Evolutionary conservation across 2,329 filamentous ascomycete genomes (phyloP).

Genomic region (Ambrosiella cleistominuta): DNA sequence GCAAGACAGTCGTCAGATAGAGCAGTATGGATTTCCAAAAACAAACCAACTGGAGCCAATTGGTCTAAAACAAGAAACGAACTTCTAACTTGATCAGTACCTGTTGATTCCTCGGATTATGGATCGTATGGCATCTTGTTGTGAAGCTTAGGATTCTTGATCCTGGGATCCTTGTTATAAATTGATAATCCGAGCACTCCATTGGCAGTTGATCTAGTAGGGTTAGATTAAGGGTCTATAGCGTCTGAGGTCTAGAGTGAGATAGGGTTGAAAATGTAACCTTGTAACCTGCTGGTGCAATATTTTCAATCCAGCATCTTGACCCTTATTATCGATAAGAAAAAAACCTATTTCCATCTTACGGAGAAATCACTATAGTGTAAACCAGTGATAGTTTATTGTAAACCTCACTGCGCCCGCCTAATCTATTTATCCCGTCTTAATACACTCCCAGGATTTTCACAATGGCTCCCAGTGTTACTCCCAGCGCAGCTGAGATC

Average conservation of each 20-base stretch:
- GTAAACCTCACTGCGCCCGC: not conserved
- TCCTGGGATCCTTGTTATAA: not conserved
- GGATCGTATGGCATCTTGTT: slow-evolving; percentile 1
- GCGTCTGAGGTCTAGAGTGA: not conserved
- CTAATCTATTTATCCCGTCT: not conserved
- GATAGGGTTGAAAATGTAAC: not conserved
- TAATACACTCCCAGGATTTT: not conserved
- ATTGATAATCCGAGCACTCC: not conserved
- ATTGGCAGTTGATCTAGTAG: not conserved
- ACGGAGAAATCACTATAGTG: not conserved
- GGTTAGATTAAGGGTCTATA: not conserved
- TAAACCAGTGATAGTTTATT: not conserved
- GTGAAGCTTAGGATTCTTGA: not conserved
- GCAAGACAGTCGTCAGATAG: not conserved
- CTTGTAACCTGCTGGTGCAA: not conserved
- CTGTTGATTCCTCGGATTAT: slow-evolving; percentile 8
- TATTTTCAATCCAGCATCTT: not conserved
- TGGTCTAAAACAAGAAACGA: not conserved
- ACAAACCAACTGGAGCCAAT: slow-evolving; percentile 15
- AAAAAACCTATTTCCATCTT: slow-evolving; percentile 9
- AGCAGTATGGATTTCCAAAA: not conserved
- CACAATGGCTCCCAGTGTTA: slow-evolving; percentile 27
- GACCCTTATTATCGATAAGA: slow-evolving; percentile 11
- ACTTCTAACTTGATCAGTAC: slow-evolving; percentile 3
- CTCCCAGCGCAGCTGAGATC: slow-evolving; percentile 37